Base-by-base conservation (phyloP, 2,329 filamentous ascomycete genomes). In the Aspergillus sp. region DNA sequence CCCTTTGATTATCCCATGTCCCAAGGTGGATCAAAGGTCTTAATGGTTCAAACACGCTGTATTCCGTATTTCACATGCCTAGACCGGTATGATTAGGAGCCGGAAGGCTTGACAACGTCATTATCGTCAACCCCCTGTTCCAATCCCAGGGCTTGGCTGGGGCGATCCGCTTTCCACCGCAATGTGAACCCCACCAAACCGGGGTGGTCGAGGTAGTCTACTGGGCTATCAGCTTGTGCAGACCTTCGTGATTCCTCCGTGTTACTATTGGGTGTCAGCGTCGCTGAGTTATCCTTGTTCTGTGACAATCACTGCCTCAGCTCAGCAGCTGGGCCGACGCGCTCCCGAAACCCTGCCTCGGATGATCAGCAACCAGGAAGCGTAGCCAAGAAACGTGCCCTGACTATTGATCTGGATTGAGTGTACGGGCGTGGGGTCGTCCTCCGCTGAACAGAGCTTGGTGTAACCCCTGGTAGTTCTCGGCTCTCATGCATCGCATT, bases 361-460 rank as follows among this genome's bases (percentile, higher is more conserved):
- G 70, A 67, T 66, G 68, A 70, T 72, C 69, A 64, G 62, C 68
- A 60, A 59, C 64, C 58, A 70, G 67, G 66, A 55, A 66, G 60
- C 61, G 57, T 48, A 61, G 62, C 65, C 62, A 64, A 66, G 62
- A 59, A 59, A 56, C 56, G 33, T 60, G 58, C 61, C 60, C 60
- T 62, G 63, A 64, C 58, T 64, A 58, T 58, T 55, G 51, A 55
- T 51, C 47, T 58, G 40, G 51, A 58, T 55, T 40, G 51, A 55
- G 45, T 33, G 27, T 17, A 27, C 45, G 37, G 31, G 41, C 43
- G 50, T 41, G 44, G 50, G 31, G 43, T 27, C n/a, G 14, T n/a
- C 44, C 12, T 43, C 35, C 31, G 33, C 41, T 47, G 45, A 40
- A 54, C n/a, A 49, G 39, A 50, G 44, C 37, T 50, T 52, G 35